Base-by-base conservation (phyloP, 345 rosid species). In the Cardamine chenopodiifolia region DNA sequence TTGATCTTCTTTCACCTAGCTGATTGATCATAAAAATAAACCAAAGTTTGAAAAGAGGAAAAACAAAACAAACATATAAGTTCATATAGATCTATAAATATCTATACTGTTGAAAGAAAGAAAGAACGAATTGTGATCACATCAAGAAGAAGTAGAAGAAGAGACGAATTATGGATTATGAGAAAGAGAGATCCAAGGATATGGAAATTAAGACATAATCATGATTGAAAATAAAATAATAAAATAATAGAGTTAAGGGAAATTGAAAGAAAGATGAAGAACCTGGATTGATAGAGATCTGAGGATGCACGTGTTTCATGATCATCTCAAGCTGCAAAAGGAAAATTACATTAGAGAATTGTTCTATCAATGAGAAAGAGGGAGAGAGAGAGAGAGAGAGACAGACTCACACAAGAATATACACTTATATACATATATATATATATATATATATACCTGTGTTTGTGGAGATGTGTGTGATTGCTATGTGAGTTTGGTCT, bases 301-400 rank as follows among this genome's bases (percentile, higher is more conserved):
- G 84, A 84, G 71, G 82, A 83, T 79, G 81, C 96, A 89, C 90
- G 93, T 89, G 97, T 83, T 83, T 82, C 87, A 82, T 81, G 78
- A 87, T 87, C 95, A 78, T 79, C 85, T 68, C 63, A 76, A 78
- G 78, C 84, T 83, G 80, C 85, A 84, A 84, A 54, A 62, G 66
- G 74, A 75, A 77, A 77, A 61, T 69, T 65, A 78, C 77, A 78
- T 66, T 28, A 71, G 63, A 77, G 81, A 66, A 77, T 58, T 26
- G 57, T 77, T 72, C 52, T 55, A 50, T 66, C 62, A 75, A 64
- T 71, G 75, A 71, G 78, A 70, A 62, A 42, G 72, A 68, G 18
- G 47, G 55, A 64, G 61, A 63, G 31, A 62, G 67, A 72, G 54
- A 53, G 55, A 64, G 61, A 63, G 31, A 62, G 67, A 72, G 54